A percentile compares a stretch with the other conserved stretches of the same genome.
These are phyloP conservation scores for Funneliformis mosseae DNA, from an alignment of 192 early-diverging fungal species.

Conservation along the genomic window DNA sequence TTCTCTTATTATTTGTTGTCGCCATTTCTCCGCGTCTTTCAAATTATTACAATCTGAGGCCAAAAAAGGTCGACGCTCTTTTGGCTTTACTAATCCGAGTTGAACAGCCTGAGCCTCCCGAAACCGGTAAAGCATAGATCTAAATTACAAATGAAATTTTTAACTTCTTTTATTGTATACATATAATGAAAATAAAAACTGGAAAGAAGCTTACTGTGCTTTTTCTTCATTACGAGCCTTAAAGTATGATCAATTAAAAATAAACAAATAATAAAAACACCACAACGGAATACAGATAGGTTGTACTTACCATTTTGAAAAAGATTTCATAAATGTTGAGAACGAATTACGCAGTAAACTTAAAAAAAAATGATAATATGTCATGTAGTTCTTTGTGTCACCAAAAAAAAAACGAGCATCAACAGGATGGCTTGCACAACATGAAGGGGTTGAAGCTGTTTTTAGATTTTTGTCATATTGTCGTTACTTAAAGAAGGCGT, in stretches of 20 bases:
- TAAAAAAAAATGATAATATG: too few species aligned
- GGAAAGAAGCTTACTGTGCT: constrained; percentile 65
- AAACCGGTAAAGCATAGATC: constrained; percentile 96
- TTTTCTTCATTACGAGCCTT: constrained; percentile 97
- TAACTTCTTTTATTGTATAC: not conserved
- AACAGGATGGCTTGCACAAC: not conserved
- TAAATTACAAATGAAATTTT: constrained; percentile 12
- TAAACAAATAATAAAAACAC: constrained; percentile 1
- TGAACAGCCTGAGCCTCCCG: constrained; percentile 90
- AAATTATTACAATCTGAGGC: constrained; percentile 70
- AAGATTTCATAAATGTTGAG: not conserved
- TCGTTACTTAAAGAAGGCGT: not conserved
- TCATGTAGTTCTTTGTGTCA: not conserved
- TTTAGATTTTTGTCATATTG: not conserved
- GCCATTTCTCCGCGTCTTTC: constrained; percentile 89
- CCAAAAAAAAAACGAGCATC: not conserved
- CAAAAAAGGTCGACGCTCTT: constrained; percentile 74
- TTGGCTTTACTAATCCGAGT: constrained; percentile 64
- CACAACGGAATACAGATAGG: not conserved
- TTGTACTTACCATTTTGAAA: not conserved
- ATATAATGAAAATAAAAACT: not conserved
- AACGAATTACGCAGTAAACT: not conserved
- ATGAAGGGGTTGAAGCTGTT: not conserved
- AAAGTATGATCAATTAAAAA: constrained; percentile 39
- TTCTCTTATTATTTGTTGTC: constrained; percentile 85